These are phyloP conservation scores for Microdochium trichocladiopsis DNA, from an alignment of 2,329 filamentous ascomycete genomes.

Conservation along the genomic window DNA sequence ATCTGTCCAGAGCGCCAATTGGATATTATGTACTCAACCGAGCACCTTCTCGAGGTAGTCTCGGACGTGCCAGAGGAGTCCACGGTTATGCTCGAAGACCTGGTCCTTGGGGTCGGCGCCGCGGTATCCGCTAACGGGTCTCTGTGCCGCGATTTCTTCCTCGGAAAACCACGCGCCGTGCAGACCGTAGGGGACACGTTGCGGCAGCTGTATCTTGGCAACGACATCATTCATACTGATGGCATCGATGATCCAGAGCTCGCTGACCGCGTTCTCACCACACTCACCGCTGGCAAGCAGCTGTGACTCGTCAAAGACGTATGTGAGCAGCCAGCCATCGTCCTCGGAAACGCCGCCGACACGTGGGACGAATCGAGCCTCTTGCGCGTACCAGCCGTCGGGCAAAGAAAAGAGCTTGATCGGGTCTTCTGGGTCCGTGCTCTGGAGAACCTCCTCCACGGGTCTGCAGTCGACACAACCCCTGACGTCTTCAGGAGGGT, in stretches of 20 bases:
- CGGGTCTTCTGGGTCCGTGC: slow-evolving; percentile 38
- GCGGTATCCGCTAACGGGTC: slow-evolving; percentile 15
- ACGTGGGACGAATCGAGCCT: slow-evolving; percentile 56
- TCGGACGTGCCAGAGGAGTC: neutral
- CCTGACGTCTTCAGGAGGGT: slow-evolving; percentile 39
- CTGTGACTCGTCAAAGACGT: slow-evolving; percentile 64
- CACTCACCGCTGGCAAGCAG: slow-evolving; percentile 43
- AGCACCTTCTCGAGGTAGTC: neutral
- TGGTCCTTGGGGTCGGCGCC: slow-evolving; percentile 8
- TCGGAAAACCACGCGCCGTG: slow-evolving; percentile 57
- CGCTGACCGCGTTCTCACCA: slow-evolving; percentile 37
- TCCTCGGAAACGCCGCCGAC: slow-evolving; percentile 41
- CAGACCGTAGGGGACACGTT: slow-evolving; percentile 63
- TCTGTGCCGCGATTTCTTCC: slow-evolving; percentile 42
- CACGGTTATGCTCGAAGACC: slow-evolving; percentile 2
- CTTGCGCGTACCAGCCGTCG: slow-evolving; percentile 55
- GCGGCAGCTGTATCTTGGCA: slow-evolving; percentile 51
- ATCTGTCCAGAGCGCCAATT: no score
- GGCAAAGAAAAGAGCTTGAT: slow-evolving; percentile 59
- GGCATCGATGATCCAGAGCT: slow-evolving; percentile 65
- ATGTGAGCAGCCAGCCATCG: slow-evolving; percentile 60
- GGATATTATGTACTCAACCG: no score
- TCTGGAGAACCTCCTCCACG: slow-evolving; percentile 42
- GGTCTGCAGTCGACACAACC: slow-evolving; percentile 56
- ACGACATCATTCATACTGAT: slow-evolving; percentile 53